Evolutionary conservation across 2,329 filamentous ascomycete species (phyloP), one percentile per base, ranked within the genome.

Genomic region (Scedosporium aurantiacum): DNA sequence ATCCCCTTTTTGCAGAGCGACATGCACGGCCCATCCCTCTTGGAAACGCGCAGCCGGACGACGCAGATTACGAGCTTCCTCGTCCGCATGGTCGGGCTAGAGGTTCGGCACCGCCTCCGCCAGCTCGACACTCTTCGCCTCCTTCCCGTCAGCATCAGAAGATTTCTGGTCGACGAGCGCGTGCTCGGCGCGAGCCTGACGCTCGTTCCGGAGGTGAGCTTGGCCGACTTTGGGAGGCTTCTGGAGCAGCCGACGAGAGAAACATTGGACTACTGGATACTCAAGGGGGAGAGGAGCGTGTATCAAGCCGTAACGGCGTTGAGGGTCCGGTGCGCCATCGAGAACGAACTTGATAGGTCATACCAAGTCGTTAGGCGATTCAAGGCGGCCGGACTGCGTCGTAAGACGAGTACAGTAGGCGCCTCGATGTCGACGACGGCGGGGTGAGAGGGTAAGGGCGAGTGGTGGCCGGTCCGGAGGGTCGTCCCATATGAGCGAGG

Each of bases 231-330:
- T 70, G 76, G 87, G 50, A 82, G 87, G 40, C 75, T 97, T 40
- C 80, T 97, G n/a, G 89, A 95, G 71, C 90, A 88, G 32, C 91
- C 91, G 0, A 93, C 88, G 0, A 79, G 83, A 59, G 84, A 87
- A 63, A 86, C 84, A 7, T 76, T 97, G 3, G 85, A 90, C 62
- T 89, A 93, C 67, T 97, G 92, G 93, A 91, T 95, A 60, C 73
- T 86, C 37, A 82, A 88, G 61, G 93, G 93, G 1, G 93, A 97
- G 74, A 78, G 86, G 64, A 92, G 89, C 66, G 91, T 96, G 0
- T 97, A 93, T 92, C 93, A 92, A 0, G 90, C 91, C 2, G 84
- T 96, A 2, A 86, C 86, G 37, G 90, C 91, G 14, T 74, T 97
- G 64, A 87, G 88, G 67, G 86, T 96, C 5, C 79, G 93, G 5